phyloP scores from a whole-genome alignment of 208 protist species.

The Wallacemonas collosoma region DNA sequence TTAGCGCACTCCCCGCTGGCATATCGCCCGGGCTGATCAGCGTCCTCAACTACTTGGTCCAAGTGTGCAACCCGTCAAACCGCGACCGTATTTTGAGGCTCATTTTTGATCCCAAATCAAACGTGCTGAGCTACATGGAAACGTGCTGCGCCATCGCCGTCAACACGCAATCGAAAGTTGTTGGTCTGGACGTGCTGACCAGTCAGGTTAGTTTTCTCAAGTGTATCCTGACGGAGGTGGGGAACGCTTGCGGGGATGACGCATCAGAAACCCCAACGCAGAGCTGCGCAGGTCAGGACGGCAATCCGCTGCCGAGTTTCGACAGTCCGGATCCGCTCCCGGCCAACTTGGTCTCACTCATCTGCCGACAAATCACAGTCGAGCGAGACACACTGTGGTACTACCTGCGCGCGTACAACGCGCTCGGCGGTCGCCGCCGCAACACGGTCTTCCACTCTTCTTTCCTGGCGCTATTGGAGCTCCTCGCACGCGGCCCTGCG shows the following conservation, averaged over 20 bases:
- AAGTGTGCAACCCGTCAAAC: conserved; percentile 40
- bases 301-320: conserved; percentile 40
- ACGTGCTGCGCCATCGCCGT: conserved; percentile 41
- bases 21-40: conserved; percentile 61
- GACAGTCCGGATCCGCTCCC: conserved; percentile 36
- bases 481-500: conserved; percentile 32
- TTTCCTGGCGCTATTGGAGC: conserved; percentile 49
- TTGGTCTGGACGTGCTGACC: conserved; percentile 62
- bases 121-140: conserved; percentile 63
- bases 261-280: not conserved
- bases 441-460: conserved; percentile 73
- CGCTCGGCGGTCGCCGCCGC: conserved; percentile 47
- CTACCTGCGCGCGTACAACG: conserved; percentile 56
- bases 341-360: conserved; percentile 27
- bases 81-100: conserved; percentile 56
- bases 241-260: conserved; percentile 11
- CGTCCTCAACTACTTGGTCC: conserved; percentile 64
- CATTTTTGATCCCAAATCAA: conserved; percentile 64
- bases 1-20: conserved; percentile 37
- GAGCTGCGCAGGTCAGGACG: conserved; percentile 13
- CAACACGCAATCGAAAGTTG: conserved; percentile 23
- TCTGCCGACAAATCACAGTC: conserved; percentile 65
- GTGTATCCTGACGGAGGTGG: conserved; percentile 41
- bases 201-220: conserved; percentile 61
- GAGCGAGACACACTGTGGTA: conserved; percentile 63